phyloP scores from a whole-genome alignment of 1,139 yeast species.

The Debaryomyces fabryi region DNA sequence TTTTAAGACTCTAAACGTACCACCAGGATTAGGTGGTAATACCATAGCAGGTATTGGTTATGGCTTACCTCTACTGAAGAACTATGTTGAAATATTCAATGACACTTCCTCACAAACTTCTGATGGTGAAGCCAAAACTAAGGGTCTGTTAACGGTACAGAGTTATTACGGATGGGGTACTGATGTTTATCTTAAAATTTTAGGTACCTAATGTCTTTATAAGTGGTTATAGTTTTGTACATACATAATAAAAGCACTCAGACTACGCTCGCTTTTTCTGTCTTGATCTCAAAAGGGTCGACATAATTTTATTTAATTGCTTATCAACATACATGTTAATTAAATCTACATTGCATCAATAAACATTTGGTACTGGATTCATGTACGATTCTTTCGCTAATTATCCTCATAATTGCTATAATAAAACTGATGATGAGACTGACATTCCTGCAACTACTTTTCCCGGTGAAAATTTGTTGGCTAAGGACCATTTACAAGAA shows the following conservation, averaged over 20 bases:
- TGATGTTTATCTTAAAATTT: conserved; percentile 43
- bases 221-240: neutral
- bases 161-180: conserved; percentile 84
- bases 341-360: neutral
- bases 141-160: conserved; percentile 78
- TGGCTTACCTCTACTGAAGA: conserved; percentile 82
- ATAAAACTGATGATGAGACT: neutral
- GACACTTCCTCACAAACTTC: conserved; percentile 28
- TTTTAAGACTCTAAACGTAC: conserved; percentile 61
- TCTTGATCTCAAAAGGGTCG: conserved; percentile 1
- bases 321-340: neutral
- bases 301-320: neutral
- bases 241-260: neutral
- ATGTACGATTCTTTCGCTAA: conserved; percentile 1
- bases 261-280: neutral
- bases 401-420: neutral
- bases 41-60: conserved; percentile 96
- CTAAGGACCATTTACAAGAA: conserved; percentile 16
- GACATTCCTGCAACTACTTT: conserved; percentile 10
- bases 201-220: conserved; percentile 6
- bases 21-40: conserved; percentile 72
- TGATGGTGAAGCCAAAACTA: conserved; percentile 20
- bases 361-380: neutral
- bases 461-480: conserved; percentile 1
- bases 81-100: conserved; percentile 49